Base-by-base conservation (phyloP, 192 early-diverging fungal species). In the Phlyctochytrium bullatum region DNA sequence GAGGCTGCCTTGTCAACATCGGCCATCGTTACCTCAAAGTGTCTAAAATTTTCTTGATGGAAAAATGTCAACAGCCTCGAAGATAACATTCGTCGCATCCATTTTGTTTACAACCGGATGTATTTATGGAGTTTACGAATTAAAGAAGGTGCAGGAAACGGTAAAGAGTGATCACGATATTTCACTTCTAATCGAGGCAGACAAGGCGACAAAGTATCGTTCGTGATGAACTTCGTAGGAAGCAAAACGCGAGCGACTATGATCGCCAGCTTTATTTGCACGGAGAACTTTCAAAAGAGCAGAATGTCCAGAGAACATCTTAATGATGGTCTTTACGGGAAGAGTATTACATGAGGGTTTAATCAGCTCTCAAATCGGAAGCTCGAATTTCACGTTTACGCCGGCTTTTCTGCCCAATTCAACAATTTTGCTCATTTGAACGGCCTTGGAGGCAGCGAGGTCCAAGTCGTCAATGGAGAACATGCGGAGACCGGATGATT, bases 381-480 rank as follows among this genome's bases (percentile, higher is more conserved):
- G 61, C 61, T 88, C 86, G 70, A 94, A 91, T 59, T 76, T 81
- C 68, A 94, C 88, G 51, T 88, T 68, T 47, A 94, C 85, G 29
- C 88, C 78, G 54, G 91, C 89, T 64, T 91, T 69, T 59, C 88
- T 82, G 33, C 89, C 90, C 73, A 91, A 74, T 61, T 86, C 79
- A 57, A 93, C 90, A 78, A 95, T 92, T 62, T 91, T 88, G 74
- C 86, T 84, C 75, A 93, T 80, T 64, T 85, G 76, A n/a, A 95
- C 93, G 52, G 89, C 88, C 83, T 92, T 94, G 36, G 75, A 78
- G 27, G 97, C 96, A 57, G 97, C 97, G 74, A 92, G 88, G 77
- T 98, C 97, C 64, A 99, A 82, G 76, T 97, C 93, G 74, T 99
- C 95, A 67, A 89, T 87, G 56, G 95, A 84, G 79, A 93, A 91